Evolutionary conservation across 208 protist genomes (phyloP).

Genomic region (Trypanosoma platydactyli): DNA sequence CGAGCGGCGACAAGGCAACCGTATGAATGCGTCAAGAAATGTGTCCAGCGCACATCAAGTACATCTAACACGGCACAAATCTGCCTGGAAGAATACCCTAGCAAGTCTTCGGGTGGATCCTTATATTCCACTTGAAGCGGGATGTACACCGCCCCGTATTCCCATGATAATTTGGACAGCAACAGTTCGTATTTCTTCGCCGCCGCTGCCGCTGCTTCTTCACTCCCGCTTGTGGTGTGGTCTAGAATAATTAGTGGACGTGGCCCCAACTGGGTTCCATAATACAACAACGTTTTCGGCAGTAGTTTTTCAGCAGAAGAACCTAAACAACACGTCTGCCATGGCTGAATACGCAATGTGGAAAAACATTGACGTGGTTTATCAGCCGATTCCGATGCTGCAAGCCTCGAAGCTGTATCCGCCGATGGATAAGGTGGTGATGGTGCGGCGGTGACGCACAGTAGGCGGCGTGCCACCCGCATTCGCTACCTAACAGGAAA

Average conservation of each 20-base stretch:
- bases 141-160: slow-evolving; percentile 75
- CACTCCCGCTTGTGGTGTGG: slow-evolving; percentile 33
- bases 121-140: slow-evolving; percentile 41
- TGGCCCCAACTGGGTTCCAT: slow-evolving; percentile 71
- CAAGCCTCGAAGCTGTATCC: neutral
- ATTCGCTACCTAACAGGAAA: neutral
- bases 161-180: slow-evolving; percentile 60
- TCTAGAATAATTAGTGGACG: slow-evolving; percentile 83
- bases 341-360: slow-evolving; percentile 51
- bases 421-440: neutral
- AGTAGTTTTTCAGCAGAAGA: slow-evolving; percentile 25
- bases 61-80: slow-evolving; percentile 76
- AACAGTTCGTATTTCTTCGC: slow-evolving; percentile 63
- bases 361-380: slow-evolving; percentile 32
- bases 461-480: neutral
- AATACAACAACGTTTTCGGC: slow-evolving; percentile 53
- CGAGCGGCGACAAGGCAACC: slow-evolving; percentile 74
- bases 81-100: slow-evolving; percentile 58
- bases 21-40: slow-evolving; percentile 75
- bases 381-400: neutral
- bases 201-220: slow-evolving; percentile 33
- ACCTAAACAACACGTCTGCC: slow-evolving; percentile 54
- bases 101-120: slow-evolving; percentile 24
- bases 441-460: neutral
- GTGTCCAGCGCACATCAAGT: slow-evolving; percentile 79